Evolutionary conservation across 192 early-diverging fungal genomes (phyloP).

Genomic region (Umbelopsis vinacea): DNA sequence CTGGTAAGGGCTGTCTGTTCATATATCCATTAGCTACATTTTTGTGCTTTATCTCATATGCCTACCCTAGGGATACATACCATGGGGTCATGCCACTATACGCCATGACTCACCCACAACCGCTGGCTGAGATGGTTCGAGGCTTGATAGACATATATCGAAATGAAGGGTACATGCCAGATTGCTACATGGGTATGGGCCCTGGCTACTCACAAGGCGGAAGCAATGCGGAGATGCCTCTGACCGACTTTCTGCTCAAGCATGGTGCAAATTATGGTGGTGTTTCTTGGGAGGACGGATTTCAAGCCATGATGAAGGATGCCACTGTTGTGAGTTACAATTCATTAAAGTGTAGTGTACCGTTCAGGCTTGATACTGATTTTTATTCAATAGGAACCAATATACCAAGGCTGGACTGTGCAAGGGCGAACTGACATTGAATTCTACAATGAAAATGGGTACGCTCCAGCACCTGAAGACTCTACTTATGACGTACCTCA

Average conservation of each 20-base stretch:
- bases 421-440: slow-evolving; percentile 32
- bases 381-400: neutral
- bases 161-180: slow-evolving; percentile 16
- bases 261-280: slow-evolving; percentile 7
- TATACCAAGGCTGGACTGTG: neutral
- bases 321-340: slow-evolving; percentile 15
- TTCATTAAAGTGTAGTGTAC: neutral
- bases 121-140: slow-evolving; percentile 4
- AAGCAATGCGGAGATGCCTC: slow-evolving; percentile 35
- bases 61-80: neutral
- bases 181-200: slow-evolving; percentile 15
- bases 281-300: slow-evolving; percentile 30
- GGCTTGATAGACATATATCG: slow-evolving; percentile 17
- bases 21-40: neutral
- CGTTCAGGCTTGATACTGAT: neutral
- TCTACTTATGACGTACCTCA: neutral
- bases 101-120: neutral
- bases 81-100: slow-evolving; percentile 12
- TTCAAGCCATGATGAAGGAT: slow-evolving; percentile 28
- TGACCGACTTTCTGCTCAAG: slow-evolving; percentile 38
- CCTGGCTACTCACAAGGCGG: slow-evolving; percentile 38
- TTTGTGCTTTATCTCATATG: neutral
- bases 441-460: slow-evolving; percentile 28
- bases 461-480: slow-evolving; percentile 22
- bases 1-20: neutral